These are phyloP conservation scores for Chlorencoelia australis DNA, from an alignment of 2,329 filamentous ascomycete genomes.

Conservation along the genomic window DNA sequence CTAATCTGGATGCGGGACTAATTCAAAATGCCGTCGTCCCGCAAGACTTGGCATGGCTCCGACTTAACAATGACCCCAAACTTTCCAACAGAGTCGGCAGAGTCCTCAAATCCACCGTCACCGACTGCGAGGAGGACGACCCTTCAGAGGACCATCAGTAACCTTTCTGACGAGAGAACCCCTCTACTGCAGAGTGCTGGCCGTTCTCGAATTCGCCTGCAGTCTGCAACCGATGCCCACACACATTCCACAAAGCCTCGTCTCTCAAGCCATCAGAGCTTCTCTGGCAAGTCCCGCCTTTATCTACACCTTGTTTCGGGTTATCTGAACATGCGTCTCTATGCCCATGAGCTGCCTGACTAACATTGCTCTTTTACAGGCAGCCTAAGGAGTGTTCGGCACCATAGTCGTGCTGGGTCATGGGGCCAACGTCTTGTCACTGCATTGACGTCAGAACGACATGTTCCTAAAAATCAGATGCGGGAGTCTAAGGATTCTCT, in stretches of 20 bases:
- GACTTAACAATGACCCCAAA: constrained; percentile 5
- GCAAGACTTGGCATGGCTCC: constrained; percentile 2
- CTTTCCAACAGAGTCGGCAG: constrained; percentile 4
- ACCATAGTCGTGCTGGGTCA: constrained; percentile 45
- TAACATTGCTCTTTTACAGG: constrained; percentile 13
- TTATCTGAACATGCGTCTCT: too few species aligned
- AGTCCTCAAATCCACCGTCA: constrained; percentile 5
- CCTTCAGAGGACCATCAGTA: constrained; percentile 6
- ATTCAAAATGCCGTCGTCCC: constrained; percentile 3
- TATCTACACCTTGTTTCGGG: too few species aligned
- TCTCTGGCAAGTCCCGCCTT: constrained; percentile 15
- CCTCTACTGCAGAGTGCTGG: constrained; percentile 17
- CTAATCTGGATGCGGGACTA: too few species aligned
- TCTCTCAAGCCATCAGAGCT: constrained; percentile 21
- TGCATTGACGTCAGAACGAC: constrained; percentile 45
- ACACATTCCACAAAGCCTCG: constrained; percentile 14
- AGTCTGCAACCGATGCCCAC: constrained; percentile 12
- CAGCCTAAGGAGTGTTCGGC: constrained; percentile 20
- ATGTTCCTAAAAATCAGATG: constrained; percentile 32
- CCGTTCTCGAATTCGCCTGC: constrained; percentile 21
- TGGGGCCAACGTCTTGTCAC: constrained; percentile 52
- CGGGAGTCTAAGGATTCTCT: constrained; percentile 55
- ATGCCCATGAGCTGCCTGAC: too few species aligned
- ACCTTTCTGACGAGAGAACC: constrained; percentile 21
- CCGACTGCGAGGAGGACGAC: constrained; percentile 5